Evolutionary conservation across 306 rosid species (phyloP), one percentile per base, ranked within the genome.

Genomic region (Ammopiptanthus mongolicus): DNA sequence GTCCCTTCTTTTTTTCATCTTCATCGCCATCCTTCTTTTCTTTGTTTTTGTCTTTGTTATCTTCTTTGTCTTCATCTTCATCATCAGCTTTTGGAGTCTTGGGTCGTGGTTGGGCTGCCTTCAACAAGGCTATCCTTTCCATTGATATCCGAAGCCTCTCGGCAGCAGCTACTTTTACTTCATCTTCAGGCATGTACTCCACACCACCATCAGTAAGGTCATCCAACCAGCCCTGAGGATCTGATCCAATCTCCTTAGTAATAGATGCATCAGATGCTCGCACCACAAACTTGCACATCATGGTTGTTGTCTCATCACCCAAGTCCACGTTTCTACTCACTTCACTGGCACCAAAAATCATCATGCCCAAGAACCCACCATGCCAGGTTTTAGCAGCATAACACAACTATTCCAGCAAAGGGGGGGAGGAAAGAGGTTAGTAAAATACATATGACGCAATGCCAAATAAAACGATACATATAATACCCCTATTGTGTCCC

Each of bases 291-390:
- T 95, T 95, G 88, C 98, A 92, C 78, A 95, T 31, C 99, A 95
- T 95, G 69, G 96, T 87, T 0, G 99, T 95, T 7, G 98, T 95
- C 79, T 95, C 99, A 61, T 95, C 99, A 42, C 99, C 99, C 82
- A 95, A 80, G 84, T 95, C 99, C 67, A 95, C 86, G 14, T 95
- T 92, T 88, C 99, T 87, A 80, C 99, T 95, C 70, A 95, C 99
- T 84, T 95, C 98, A 80, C 99, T 95, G 48, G 99, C 97, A 80
- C 99, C 99, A 66, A 95, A 95, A 76, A 95, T 87, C 99, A 95
- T 87, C 97, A 95, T 36, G 74, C 98, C 97, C 82, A 95, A 79
- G 82, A 95, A 95, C 61, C 98, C 99, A 55, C 99, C 99, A 23
- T 90, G 93, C 99, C 98, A 95, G 3, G 99, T 95, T 87, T 92